phyloP scores from a whole-genome alignment of 345 rosid genomes.

The Heritiera littoralis region DNA sequence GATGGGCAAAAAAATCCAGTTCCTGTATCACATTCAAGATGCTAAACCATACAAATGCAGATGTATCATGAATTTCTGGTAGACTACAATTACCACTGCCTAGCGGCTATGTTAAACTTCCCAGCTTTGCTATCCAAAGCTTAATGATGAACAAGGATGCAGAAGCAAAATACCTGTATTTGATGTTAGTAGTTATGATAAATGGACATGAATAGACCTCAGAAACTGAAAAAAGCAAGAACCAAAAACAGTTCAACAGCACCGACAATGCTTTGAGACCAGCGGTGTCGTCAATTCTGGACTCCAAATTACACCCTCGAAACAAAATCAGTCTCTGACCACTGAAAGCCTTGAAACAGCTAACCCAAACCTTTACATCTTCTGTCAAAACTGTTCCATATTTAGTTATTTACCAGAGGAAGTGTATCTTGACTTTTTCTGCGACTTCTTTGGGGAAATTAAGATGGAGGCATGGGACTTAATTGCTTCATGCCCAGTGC shows the following conservation, averaged over 20 bases:
- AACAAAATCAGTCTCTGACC: background rate
- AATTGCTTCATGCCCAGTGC: conserved; percentile 32
- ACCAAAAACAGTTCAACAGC: background rate
- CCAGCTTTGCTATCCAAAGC: background rate
- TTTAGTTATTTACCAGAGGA: conserved; percentile 13
- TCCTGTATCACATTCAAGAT: background rate
- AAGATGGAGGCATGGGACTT: conserved; percentile 40
- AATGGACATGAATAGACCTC: conserved; percentile 11
- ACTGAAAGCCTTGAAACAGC: background rate
- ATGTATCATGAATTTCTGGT: background rate
- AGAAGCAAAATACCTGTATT: conserved; percentile 7
- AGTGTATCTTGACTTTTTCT: conserved; percentile 28
- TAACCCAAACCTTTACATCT: background rate
- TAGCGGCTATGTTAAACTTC: background rate
- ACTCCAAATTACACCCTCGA: background rate
- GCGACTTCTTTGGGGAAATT: conserved; percentile 58
- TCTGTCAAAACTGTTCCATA: background rate
- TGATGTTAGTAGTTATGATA: background rate
- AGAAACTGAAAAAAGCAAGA: background rate
- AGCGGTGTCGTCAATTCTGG: background rate
- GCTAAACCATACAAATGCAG: background rate
- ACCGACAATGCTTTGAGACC: background rate
- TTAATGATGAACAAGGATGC: background rate
- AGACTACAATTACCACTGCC: background rate
- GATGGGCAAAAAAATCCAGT: background rate